Evolutionary conservation across 23 red algal genomes (phyloP), one percentile per base, ranked within the genome.

Genomic region (Agarophyton chilense): DNA sequence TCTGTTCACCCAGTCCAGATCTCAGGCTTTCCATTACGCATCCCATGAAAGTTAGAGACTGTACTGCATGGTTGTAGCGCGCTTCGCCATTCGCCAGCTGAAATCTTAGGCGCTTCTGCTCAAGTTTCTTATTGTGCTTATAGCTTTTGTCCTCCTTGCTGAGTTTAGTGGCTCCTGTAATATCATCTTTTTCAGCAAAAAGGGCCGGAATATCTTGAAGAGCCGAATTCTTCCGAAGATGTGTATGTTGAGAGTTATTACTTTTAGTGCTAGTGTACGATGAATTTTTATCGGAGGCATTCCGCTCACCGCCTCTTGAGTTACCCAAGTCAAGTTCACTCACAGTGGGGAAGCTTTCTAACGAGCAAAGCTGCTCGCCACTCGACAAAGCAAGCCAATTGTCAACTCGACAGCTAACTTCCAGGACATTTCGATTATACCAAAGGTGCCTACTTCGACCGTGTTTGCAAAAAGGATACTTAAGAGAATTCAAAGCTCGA

Each of bases 401-500:
- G 46, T 89, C 71, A 64, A 89, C 78, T 43, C 85, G 53, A 19
- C 63, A 66, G 60, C 85, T 89, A 17, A 89, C 73, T 45, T 89
- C 63, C 12, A 89, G 68, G 21, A 78, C 9, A 52, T 71, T 89
- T 1, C 85, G 67, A 29, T 89, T 89, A 24, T 42, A 63, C 85
- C 72, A 89, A 38, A 89, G 73, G 41, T 89, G 53, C 19, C 85
- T 21, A 19, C 72, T 71, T 74, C 71, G 40, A 8, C 46, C 54
- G 16, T 78, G 50, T 22, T 31, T 60, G 36, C 21, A 28, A 52
- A 89, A 89, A 7, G 85, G 71, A 35, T 74, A 89, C 12, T 2
- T 39, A 39, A 66, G 53, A 40, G 14, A 25, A 22, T 79, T 13
- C 67, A 78, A 53, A 33, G 85, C 71, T 38, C 51, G 61, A 12